These are phyloP conservation scores for Cutaneotrichosporon mucoides DNA, from an alignment of 1,284 basidiomycete genomes.

Conservation along the genomic window DNA sequence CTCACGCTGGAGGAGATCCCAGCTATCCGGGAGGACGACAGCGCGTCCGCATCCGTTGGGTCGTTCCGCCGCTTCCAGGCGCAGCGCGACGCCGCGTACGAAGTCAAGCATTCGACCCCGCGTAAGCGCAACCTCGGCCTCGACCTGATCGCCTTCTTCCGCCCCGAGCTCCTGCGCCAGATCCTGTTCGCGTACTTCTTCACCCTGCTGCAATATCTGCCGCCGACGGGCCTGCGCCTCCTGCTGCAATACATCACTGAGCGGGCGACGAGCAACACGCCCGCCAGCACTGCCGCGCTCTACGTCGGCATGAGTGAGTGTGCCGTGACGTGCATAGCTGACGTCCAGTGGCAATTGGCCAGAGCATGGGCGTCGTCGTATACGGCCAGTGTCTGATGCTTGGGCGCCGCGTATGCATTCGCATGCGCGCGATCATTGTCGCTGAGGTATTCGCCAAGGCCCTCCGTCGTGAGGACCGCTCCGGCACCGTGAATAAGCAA, in stretches of 20 bases:
- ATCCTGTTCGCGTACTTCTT: conserved; percentile 50
- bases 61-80: conserved; percentile 45
- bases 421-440: conserved; percentile 53
- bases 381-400: conserved; percentile 52
- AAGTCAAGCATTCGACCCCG: conserved; percentile 23
- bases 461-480: conserved; percentile 52
- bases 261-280: conserved; percentile 33
- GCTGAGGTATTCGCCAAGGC: conserved; percentile 57
- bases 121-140: conserved; percentile 44
- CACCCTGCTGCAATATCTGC: conserved; percentile 51
- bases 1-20: conserved; percentile 52
- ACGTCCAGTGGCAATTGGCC: conserved; percentile 48
- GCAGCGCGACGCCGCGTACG: conserved; percentile 19
- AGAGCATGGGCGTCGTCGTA: conserved; percentile 46
- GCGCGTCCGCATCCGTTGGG: conserved; percentile 49
- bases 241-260: conserved; percentile 52
- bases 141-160: conserved; percentile 36
- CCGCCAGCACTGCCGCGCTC: conserved; percentile 53
- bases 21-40: conserved; percentile 54
- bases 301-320: conserved; percentile 48
- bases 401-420: conserved; percentile 52
- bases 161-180: conserved; percentile 22
- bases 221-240: conserved; percentile 53
- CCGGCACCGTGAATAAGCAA: conserved; percentile 38
- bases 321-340: not conserved